Conservation (phyloP, 2,329 filamentous ascomycete species). For the Alternaria arborescens region DNA sequence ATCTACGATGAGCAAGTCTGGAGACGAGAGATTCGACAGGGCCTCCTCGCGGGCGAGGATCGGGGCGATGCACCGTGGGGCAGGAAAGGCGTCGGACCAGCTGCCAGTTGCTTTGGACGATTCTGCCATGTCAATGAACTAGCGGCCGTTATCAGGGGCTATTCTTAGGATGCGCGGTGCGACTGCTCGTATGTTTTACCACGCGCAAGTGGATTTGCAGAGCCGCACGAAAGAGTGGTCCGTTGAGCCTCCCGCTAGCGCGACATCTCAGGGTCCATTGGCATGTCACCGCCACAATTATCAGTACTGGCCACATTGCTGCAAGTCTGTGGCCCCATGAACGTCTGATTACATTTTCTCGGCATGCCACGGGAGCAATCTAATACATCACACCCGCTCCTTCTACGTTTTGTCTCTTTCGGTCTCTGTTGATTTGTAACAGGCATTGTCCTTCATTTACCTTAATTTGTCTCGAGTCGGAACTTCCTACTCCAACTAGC, state of each 20-base stretch:
- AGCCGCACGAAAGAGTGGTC: slow-evolving; percentile 18
- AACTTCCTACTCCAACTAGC: slow-evolving; percentile 24
- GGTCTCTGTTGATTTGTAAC: slow-evolving; percentile 18
- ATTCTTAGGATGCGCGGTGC: neutral
- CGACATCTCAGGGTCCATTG: slow-evolving; percentile 21
- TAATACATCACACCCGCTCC: slow-evolving; percentile 28
- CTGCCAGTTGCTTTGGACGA: slow-evolving; percentile 24
- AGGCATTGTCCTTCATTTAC: slow-evolving; percentile 35
- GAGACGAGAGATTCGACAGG: slow-evolving; percentile 47
- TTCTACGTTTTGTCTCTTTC: slow-evolving; percentile 24
- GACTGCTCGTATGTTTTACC: neutral
- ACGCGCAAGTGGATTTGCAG: neutral
- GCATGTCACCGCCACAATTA: slow-evolving; percentile 28
- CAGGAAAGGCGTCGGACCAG: slow-evolving; percentile 56
- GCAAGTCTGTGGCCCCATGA: slow-evolving; percentile 38
- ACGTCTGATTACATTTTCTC: slow-evolving; percentile 44
- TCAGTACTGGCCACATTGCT: slow-evolving; percentile 45
- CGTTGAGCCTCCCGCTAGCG: slow-evolving; percentile 19
- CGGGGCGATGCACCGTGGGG: slow-evolving; percentile 49
- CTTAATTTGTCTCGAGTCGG: slow-evolving; percentile 20
- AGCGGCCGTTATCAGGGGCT: neutral
- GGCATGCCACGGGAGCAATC: slow-evolving; percentile 20
- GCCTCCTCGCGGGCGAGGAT: slow-evolving; percentile 51
- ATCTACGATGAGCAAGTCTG: slow-evolving; percentile 54
- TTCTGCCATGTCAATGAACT: slow-evolving; percentile 27